Percentiles rank a stretch among this genome's conserved stretches.
These are phyloP conservation scores for Tilletia indica DNA, from an alignment of 1,284 basidiomycete species.

Conservation along the genomic window DNA sequence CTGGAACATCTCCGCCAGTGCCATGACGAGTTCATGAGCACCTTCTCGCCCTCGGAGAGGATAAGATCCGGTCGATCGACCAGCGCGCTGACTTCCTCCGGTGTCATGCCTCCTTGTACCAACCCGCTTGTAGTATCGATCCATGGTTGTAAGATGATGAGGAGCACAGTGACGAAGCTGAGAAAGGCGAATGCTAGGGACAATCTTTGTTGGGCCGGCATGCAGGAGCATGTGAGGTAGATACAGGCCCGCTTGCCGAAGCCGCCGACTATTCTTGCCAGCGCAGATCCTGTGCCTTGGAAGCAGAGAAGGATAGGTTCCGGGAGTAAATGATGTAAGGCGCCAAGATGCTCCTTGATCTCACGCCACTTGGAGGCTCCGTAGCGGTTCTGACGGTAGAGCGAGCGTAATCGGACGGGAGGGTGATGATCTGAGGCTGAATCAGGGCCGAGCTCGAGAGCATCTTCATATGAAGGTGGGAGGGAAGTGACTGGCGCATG, in stretches of 20 bases:
- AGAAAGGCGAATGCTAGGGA: constrained; percentile 12
- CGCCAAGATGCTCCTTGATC: not conserved
- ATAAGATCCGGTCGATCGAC: constrained; percentile 5
- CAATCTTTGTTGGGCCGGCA: constrained; percentile 3
- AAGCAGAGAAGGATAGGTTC: constrained; percentile 12
- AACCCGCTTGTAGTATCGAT: not conserved
- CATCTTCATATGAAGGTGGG: constrained; percentile 14
- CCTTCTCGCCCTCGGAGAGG: not conserved
- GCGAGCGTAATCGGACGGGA: constrained; percentile 10
- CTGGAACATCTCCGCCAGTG: constrained; percentile 12
- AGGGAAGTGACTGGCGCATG: not conserved
- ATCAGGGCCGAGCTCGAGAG: constrained; percentile 7
- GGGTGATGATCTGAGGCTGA: constrained; percentile 11
- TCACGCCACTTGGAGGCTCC: not conserved
- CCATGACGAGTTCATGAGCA: not conserved
- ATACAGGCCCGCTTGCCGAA: not conserved
- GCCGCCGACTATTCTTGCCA: not conserved
- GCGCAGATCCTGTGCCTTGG: not conserved
- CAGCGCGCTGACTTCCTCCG: not conserved
- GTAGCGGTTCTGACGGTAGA: not conserved
- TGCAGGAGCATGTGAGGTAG: constrained; percentile 7
- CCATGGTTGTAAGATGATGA: constrained; percentile 5
- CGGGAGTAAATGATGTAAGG: constrained; percentile 9
- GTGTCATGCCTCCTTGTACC: not conserved
- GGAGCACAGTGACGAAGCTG: constrained; percentile 11